A percentile compares a stretch with the other conserved stretches of the same genome.
phyloP scores from a whole-genome alignment of 2,329 filamentous ascomycete species.

The Fusarium nodosum region DNA sequence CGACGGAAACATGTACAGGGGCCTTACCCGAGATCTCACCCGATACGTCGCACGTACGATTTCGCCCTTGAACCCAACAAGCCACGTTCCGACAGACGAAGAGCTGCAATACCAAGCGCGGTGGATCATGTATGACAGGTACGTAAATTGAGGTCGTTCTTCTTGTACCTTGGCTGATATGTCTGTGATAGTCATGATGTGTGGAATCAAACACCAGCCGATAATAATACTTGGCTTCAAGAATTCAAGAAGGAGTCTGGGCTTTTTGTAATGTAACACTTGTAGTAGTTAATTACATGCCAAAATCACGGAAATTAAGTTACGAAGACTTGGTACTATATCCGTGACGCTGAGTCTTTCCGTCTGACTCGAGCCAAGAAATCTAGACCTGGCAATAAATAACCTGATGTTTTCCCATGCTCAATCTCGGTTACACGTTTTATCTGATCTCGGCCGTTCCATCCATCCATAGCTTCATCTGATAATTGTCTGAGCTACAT shows the following conservation, averaged over 20 bases:
- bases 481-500: neutral
- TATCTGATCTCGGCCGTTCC: neutral
- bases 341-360: neutral
- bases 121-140: constrained; percentile 52
- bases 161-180: fast-evolving
- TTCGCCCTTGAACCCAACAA: constrained; percentile 51
- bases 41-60: constrained; percentile 48
- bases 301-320: neutral
- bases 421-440: neutral
- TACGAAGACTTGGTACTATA: neutral
- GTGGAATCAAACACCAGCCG: constrained; percentile 29
- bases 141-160: fast-evolving
- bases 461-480: neutral
- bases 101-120: constrained; percentile 54
- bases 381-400: neutral
- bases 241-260: constrained; percentile 24
- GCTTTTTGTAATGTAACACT: neutral
- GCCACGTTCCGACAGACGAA: constrained; percentile 53
- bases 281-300: neutral
- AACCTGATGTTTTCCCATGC: neutral
- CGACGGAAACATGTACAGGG: constrained; percentile 28
- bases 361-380: neutral
- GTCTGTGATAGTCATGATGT: constrained; percentile 2
- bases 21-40: constrained; percentile 32
- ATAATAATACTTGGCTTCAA: constrained; percentile 16